A percentile compares a stretch with the other conserved stretches of the same genome.
Conservation (phyloP, 2,329 filamentous ascomycete genomes). For the Cryphonectria parasitica region DNA sequence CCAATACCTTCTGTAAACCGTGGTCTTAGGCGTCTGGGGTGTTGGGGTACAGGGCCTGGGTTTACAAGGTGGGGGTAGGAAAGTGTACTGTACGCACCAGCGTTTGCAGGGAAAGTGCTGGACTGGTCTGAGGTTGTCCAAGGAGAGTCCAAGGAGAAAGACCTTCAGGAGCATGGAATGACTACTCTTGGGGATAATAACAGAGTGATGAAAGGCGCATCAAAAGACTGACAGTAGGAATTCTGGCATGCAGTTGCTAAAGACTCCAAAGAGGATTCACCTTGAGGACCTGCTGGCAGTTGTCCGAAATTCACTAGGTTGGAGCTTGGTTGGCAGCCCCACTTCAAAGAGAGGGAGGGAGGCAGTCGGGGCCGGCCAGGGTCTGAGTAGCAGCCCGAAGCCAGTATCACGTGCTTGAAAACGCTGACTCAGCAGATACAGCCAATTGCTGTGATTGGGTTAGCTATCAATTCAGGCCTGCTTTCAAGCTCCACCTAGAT, state of each 20-base stretch:
- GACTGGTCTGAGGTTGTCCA: not conserved
- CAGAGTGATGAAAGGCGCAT: too few relatives aligned
- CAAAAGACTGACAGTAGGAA: not conserved
- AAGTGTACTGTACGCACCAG: not conserved
- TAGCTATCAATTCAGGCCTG: not conserved
- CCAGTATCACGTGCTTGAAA: constrained; percentile 4
- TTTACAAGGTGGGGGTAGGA: not conserved
- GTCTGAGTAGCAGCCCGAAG: not conserved
- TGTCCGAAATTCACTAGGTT: not conserved
- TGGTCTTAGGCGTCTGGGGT: not conserved
- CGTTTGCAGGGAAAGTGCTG: not conserved
- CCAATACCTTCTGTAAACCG: not conserved
- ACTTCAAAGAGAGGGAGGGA: not conserved
- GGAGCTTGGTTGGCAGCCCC: not conserved
- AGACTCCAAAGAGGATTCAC: not conserved
- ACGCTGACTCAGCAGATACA: constrained; percentile 16
- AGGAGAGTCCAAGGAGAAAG: not conserved
- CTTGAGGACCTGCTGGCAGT: not conserved
- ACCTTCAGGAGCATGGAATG: not conserved
- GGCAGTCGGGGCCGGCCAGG: not conserved
- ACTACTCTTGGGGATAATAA: not conserved
- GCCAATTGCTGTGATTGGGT: constrained; percentile 19
- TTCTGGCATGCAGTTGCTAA: not conserved
- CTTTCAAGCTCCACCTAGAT: constrained; percentile 23
- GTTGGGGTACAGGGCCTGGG: not conserved